Evolutionary conservation across 306 rosid species (phyloP).

Genomic region (Trichosanthes truncata): DNA sequence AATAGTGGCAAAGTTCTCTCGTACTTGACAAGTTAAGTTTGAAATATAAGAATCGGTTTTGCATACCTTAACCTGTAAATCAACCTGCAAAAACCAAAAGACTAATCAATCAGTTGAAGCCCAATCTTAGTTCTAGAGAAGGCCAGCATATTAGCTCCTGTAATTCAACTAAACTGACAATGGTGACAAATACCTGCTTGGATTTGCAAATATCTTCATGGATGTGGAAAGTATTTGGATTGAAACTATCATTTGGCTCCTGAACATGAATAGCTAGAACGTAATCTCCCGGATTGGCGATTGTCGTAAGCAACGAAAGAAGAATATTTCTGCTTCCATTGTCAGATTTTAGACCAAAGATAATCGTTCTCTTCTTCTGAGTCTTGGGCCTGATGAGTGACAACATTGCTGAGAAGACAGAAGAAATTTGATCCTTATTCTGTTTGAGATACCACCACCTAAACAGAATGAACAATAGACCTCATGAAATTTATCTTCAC

Average conservation of each 20-base stretch:
- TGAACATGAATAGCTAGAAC: constrained; percentile 34
- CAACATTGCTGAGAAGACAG: constrained; percentile 8
- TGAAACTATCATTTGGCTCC: constrained; percentile 16
- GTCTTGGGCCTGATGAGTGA: constrained; percentile 20
- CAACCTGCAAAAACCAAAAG: constrained; percentile 24
- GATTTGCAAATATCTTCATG: constrained; percentile 44
- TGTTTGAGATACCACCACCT: neutral
- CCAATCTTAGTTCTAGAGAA: neutral
- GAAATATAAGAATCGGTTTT: constrained; percentile 27
- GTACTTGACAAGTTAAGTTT: constrained; percentile 28
- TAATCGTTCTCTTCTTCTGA: constrained; percentile 19
- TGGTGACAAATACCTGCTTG: constrained; percentile 20
- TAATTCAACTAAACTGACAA: neutral
- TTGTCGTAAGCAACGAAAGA: constrained; percentile 19
- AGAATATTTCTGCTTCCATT: constrained; percentile 30
- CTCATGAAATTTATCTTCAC: neutral
- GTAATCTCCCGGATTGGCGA: constrained; percentile 25
- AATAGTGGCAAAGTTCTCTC: constrained; percentile 25
- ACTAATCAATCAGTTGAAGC: neutral
- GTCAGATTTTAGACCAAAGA: constrained; percentile 25
- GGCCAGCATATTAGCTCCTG: neutral
- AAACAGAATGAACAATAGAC: neutral
- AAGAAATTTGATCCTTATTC: neutral
- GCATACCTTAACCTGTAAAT: constrained; percentile 35
- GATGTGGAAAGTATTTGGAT: constrained; percentile 40